Evolutionary conservation across 2,329 filamentous ascomycete species (phyloP).

Genomic region (Xylaria sp.): DNA sequence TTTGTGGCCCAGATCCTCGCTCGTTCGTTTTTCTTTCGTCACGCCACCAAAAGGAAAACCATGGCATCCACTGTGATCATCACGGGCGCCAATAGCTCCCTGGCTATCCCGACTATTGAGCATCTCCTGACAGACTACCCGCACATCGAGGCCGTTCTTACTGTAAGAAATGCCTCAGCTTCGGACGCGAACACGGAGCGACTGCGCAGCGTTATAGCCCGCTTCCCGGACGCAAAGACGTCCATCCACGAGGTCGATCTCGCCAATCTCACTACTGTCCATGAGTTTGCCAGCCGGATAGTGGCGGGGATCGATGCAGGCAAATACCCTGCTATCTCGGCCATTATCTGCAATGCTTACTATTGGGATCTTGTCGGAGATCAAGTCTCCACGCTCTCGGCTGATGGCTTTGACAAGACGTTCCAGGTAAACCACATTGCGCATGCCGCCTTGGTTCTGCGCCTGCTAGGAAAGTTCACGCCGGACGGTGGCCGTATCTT

Average conservation of each 20-base stretch:
- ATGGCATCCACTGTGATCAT: constrained; percentile 35
- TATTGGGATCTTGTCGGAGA: constrained; percentile 34
- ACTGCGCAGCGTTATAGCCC: constrained; percentile 24
- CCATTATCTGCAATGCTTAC: constrained; percentile 39
- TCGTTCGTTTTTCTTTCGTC: too few relatives aligned
- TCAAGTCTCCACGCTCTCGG: constrained; percentile 28
- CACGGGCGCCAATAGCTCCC: constrained; percentile 38
- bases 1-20: too few relatives aligned
- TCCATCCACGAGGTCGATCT: constrained; percentile 36
- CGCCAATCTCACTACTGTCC: constrained; percentile 31
- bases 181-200: constrained; percentile 28
- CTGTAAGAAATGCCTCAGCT: constrained; percentile 30
- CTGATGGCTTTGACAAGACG: constrained; percentile 36
- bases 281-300: constrained; percentile 31
- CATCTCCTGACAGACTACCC: constrained; percentile 22
- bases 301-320: constrained; percentile 27
- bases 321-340: constrained; percentile 30
- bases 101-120: constrained; percentile 22
- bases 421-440: constrained; percentile 38
- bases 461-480: constrained; percentile 55
- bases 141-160: constrained; percentile 28
- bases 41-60: not conserved
- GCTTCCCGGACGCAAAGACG: constrained; percentile 35
- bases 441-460: constrained; percentile 35
- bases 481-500: constrained; percentile 41